These are phyloP conservation scores for Paxillus involutus DNA, from an alignment of 768 basidiomycete genomes.

Conservation along the genomic window DNA sequence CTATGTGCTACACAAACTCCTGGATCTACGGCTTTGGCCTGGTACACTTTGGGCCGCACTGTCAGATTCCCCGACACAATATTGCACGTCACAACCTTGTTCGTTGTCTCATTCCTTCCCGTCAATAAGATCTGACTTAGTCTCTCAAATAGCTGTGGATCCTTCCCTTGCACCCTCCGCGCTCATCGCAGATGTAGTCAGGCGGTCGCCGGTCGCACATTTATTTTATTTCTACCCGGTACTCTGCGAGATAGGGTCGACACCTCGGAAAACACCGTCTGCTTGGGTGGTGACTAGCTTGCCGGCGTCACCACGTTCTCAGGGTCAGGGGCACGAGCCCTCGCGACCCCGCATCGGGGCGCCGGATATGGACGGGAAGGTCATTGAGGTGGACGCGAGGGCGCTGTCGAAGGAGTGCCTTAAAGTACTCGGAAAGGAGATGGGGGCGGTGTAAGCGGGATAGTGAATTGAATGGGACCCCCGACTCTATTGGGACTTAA, in stretches of 20 bases:
- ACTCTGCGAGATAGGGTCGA: constrained; percentile 76
- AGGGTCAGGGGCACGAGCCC: constrained; percentile 10
- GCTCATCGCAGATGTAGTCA: constrained; percentile 68
- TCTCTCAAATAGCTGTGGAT: constrained; percentile 36
- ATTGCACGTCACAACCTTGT: constrained; percentile 61
- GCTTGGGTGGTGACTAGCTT: constrained; percentile 51
- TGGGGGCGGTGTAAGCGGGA: constrained; percentile 46
- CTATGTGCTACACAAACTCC: constrained; percentile 79
- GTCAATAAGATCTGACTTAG: neutral
- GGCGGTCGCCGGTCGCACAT: constrained; percentile 76
- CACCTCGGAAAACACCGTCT: constrained; percentile 64
- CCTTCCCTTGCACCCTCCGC: constrained; percentile 45
- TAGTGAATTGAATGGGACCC: neutral
- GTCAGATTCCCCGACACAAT: constrained; percentile 60
- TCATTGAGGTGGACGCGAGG: constrained; percentile 62
- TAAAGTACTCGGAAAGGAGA: constrained; percentile 69
- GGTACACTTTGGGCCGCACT: constrained; percentile 77
- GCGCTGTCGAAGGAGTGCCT: constrained; percentile 66
- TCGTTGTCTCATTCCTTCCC: constrained; percentile 13
- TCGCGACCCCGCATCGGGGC: constrained; percentile 22
- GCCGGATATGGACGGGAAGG: constrained; percentile 17
- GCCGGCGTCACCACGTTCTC: constrained; percentile 1
- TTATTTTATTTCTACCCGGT: constrained; percentile 86
- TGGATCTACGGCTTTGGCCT: constrained; percentile 67
- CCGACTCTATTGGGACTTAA: neutral